phyloP scores from a whole-genome alignment of 1,284 basidiomycete genomes.

The Boletus semigastroideus region DNA sequence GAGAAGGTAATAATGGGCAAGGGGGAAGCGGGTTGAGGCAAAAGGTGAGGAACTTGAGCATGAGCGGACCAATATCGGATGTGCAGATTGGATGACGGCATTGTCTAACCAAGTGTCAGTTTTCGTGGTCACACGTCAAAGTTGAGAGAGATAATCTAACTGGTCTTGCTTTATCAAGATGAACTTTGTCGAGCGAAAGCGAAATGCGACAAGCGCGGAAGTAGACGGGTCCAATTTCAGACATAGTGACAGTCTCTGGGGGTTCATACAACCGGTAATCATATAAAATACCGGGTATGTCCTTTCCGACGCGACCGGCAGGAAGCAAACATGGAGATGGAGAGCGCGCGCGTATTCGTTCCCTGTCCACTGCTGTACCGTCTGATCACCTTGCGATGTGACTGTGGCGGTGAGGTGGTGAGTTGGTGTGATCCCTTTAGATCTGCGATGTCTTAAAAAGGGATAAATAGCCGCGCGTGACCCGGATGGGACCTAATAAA shows the following conservation, averaged over 20 bases:
- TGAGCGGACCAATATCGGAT: constrained; percentile 27
- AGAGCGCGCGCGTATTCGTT: neutral
- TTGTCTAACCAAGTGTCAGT: constrained; percentile 2
- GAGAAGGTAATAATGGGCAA: constrained; percentile 23
- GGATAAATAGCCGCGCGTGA: constrained; percentile 10
- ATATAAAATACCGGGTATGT: constrained; percentile 8
- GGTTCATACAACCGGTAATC: constrained; percentile 10
- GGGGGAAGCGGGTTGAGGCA: constrained; percentile 35
- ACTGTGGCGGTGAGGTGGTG: constrained; percentile 13
- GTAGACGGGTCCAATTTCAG: constrained; percentile 25
- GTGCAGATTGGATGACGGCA: constrained; percentile 26
- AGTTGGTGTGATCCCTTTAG: neutral
- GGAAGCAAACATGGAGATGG: neutral
- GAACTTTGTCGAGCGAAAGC: constrained; percentile 23
- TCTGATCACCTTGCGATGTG: too few species aligned
- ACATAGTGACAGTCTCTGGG: constrained; percentile 24
- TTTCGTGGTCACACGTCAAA: constrained; percentile 24
- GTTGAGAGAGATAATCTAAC: neutral
- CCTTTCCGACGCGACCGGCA: constrained; percentile 17
- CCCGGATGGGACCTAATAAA: constrained; percentile 14
- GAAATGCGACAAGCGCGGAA: constrained; percentile 36
- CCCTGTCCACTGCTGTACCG: too few species aligned
- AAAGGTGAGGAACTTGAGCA: constrained; percentile 46
- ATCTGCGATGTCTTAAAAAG: constrained; percentile 14
- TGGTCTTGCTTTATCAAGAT: neutral